Conservation (phyloP, 1,139 yeast species). For the Petasospora fabianii region DNA sequence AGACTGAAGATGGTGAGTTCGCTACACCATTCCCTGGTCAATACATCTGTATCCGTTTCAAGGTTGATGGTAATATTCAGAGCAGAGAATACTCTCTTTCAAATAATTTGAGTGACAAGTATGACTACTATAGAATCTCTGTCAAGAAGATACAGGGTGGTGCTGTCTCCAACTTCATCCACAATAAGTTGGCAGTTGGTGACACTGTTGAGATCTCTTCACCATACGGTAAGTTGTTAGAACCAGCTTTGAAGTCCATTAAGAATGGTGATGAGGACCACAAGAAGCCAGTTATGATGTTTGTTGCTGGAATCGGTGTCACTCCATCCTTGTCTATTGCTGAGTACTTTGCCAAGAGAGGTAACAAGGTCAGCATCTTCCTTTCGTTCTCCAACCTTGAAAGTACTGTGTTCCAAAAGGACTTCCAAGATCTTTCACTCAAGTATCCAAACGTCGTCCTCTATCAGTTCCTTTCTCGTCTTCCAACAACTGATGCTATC, state of each 20-base stretch:
- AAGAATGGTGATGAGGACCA: constrained; percentile 24
- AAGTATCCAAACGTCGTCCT: constrained; percentile 15
- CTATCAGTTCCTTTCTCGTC: constrained; percentile 16
- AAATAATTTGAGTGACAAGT: constrained; percentile 27
- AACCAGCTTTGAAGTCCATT: constrained; percentile 24
- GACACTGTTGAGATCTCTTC: constrained; percentile 50
- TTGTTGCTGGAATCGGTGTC: constrained; percentile 67
- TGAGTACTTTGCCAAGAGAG: constrained; percentile 19
- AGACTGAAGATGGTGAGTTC: constrained; percentile 41
- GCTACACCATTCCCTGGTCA: constrained; percentile 52
- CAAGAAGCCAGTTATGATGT: constrained; percentile 39
- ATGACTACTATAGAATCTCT: constrained; percentile 46
- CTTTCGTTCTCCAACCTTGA: constrained; percentile 16
- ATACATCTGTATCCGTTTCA: constrained; percentile 52
- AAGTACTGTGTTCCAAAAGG: constrained; percentile 16
- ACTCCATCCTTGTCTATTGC: constrained; percentile 42
- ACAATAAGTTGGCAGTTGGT: constrained; percentile 46
- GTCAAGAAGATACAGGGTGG: constrained; percentile 50
- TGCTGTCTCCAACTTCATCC: constrained; percentile 50
- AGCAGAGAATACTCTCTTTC: constrained; percentile 55
- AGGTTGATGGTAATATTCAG: constrained; percentile 30
- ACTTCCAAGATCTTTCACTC: constrained; percentile 13
- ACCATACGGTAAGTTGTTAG: constrained; percentile 52
- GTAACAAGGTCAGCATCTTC: constrained; percentile 16
- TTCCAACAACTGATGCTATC: neutral